Evolutionary conservation across 129 eudicot genomes (phyloP).

Genomic region (Tagetes erecta): DNA sequence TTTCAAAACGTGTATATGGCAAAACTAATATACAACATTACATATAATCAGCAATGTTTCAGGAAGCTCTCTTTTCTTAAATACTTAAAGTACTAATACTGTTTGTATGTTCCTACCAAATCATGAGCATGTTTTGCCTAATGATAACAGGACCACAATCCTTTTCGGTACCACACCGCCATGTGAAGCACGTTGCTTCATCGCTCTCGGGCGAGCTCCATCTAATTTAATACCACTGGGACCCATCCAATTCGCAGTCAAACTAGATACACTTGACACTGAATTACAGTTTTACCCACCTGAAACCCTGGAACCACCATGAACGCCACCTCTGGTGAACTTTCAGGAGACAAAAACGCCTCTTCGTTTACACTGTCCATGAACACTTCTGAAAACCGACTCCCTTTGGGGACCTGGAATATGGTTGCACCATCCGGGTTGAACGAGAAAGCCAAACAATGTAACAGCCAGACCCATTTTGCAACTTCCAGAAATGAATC

Average conservation of each 20-base stretch:
- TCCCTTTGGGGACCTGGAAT: conserved; percentile 63
- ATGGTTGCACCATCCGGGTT: conserved; percentile 50
- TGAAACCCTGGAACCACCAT: conserved; percentile 89
- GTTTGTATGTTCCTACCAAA: neutral
- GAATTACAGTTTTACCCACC: conserved; percentile 66
- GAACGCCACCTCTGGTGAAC: conserved; percentile 67
- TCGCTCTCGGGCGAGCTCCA: neutral
- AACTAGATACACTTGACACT: conserved; percentile 71
- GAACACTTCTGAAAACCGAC: conserved; percentile 76
- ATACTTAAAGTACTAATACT: neutral
- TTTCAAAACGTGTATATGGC: conserved; percentile 7
- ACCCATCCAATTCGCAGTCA: conserved; percentile 18
- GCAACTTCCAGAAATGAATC: conserved; percentile 66
- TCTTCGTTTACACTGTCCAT: conserved; percentile 85
- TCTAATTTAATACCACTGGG: conserved; percentile 6
- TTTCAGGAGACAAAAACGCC: conserved; percentile 41
- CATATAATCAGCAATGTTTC: conserved; percentile 3
- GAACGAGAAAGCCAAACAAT: conserved; percentile 73
- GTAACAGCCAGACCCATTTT: conserved; percentile 77
- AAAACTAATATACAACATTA: conserved; percentile 40
- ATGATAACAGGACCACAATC: conserved; percentile 22
- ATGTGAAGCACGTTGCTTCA: neutral
- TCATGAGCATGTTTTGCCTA: neutral
- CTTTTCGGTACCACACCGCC: conserved; percentile 7
- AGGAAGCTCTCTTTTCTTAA: neutral